Base-by-base conservation (phyloP, 768 basidiomycete species). In the Suillus sp. region DNA sequence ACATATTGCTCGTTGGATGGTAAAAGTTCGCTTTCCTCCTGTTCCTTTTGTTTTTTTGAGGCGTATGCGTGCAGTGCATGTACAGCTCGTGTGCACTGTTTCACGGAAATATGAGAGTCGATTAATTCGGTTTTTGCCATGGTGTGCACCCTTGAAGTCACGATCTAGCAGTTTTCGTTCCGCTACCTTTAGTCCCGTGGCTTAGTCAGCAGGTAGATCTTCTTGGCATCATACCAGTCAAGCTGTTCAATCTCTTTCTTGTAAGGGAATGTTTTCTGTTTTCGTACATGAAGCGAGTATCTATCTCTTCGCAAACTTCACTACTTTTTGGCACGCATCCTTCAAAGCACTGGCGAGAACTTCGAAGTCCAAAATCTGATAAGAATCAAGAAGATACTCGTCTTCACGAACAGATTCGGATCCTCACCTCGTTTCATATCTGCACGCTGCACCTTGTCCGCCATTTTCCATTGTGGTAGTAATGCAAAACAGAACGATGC, bases 1-100 rank as follows among this genome's bases (percentile, higher is more conserved):
- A 99, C 81, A 74, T 88, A 80, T 71, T 94, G 92, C 69, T 96
- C 94, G 74, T 87, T 92, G 53, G 84, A 84, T 0, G 86, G 82
- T 60, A 95, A 77, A 8, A 95, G 85, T 71, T 97, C 89, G 0
- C 75, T 86, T 73, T 92, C 88, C 64, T 89, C 86, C 63, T 83
- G 81, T 70, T 91, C 78, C 67, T 84, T 77, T 66, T 86, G 83
- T 69, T 82, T 80, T 72, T 91, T 88, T 55, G 78, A 70, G 51
- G 89, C 86, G 71, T 98, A 86, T 2, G 82, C 78, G 58, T 91
- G 82, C 20, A 99, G 84, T 0, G 96, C 92, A 0, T 87, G 83
- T 9, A 96, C 80, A 6, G 96, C 96, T 53, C 83, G 86, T 66
- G 85, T 80, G 72, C 88, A 90, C 78, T 99, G 96, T 13, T 80